Evolutionary conservation across 2,329 filamentous ascomycete species (phyloP), one percentile per base, ranked within the genome.

Genomic region (Whalleya microplaca): DNA sequence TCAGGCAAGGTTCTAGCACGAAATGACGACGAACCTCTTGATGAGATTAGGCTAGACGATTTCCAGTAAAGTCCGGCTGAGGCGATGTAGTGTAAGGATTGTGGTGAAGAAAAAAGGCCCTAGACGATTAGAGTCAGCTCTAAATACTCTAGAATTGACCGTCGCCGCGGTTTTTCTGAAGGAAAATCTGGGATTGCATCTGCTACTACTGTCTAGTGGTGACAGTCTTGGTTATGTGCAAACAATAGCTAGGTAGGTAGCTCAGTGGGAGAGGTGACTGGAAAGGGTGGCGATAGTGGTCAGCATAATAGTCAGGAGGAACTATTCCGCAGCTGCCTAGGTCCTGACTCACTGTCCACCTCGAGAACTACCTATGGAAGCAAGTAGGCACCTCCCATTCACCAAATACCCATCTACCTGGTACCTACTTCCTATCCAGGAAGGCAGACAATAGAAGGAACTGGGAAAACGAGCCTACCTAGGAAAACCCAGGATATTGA

Each of bases 1-100:
- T 57, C 45, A 49, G 44, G 45, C 46, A 58, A 18, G 23, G 23
- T 42, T 32, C 51, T 37, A 47, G 46, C n/a, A 29, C 43, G n/a
- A 27, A 51, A 41, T n/a, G 20, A 27, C 19, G 29, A 40, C 14
- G 32, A 14, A 37, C 9, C 5, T 37, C 32, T 37, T 16, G 32
- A 12, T 5, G 32, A 37, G 32, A 37, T 27, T 4, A 27, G 23
- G 9, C 23, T 27, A 27, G 32, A 16, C 10, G 14, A 12, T 12
- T 14, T 37, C 9, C 32, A 37, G 32, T 14, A 12, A 14, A 37
- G 32, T 37, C 32, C 32, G 14, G 32, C 32, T 37, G 14, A 37
- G 32, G 10, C 32, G 32, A 37, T 37, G 32, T 37, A 7, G 32
- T 12, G 3, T 12, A 37, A 37, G 32, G 32, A 37, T 6, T 12